A percentile compares a stretch with the other conserved stretches of the same genome.
Conservation (phyloP, 306 rosid species). For the Trifolium repens region DNA sequence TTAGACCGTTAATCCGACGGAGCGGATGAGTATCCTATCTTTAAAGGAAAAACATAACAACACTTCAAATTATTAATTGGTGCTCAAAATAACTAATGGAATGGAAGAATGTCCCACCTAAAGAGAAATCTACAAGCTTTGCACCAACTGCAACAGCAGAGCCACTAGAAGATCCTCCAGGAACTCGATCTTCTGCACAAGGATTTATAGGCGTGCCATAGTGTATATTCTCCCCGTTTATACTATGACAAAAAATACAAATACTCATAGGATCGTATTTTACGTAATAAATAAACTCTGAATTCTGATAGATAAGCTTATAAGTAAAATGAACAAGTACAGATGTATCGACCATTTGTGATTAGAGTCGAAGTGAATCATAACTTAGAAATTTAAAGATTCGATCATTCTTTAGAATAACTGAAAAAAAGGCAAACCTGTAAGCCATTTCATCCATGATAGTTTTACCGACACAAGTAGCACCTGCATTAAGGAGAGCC, state of each 20-base stretch:
- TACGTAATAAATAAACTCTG: no score
- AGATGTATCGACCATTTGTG: no score
- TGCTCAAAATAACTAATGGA: slow-evolving; percentile 30
- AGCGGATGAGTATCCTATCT: neutral
- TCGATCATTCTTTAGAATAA: no score
- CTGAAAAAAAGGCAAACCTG: no score
- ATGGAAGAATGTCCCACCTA: slow-evolving; percentile 56
- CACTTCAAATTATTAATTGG: slow-evolving; percentile 27
- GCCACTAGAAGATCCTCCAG: slow-evolving; percentile 68
- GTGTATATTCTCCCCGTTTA: slow-evolving; percentile 57
- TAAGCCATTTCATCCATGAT: no score
- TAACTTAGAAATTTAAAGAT: no score
- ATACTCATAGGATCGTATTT: no score
- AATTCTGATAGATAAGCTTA: no score
- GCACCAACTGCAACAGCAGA: slow-evolving; percentile 83
- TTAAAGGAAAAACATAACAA: neutral
- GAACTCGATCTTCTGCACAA: slow-evolving; percentile 54
- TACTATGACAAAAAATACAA: slow-evolving; percentile 31
- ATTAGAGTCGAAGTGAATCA: no score
- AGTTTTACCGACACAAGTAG: slow-evolving; percentile 48
- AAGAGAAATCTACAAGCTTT: slow-evolving; percentile 80
- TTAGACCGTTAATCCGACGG: slow-evolving; percentile 24
- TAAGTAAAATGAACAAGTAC: no score
- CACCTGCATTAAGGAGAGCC: slow-evolving; percentile 74
- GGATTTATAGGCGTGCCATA: slow-evolving; percentile 63